Evolutionary conservation across 106 monocot species (phyloP).

Genomic region (Agapanthus africanus): DNA sequence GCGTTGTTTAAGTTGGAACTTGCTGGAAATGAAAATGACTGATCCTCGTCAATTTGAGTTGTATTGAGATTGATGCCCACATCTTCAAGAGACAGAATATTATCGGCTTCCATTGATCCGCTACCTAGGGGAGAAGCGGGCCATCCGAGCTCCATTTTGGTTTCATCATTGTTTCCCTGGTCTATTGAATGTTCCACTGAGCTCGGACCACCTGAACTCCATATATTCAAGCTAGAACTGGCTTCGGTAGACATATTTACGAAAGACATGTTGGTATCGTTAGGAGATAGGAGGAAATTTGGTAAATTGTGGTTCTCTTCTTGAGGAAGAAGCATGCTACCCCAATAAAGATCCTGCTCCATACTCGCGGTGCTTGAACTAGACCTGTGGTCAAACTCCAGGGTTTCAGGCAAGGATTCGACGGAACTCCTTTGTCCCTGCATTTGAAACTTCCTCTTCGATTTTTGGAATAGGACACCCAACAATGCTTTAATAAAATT

Average conservation of each 20-base stretch:
- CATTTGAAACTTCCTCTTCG: too few relatives aligned
- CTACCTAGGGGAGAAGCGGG: too few relatives aligned
- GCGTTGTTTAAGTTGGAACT: conserved; percentile 11
- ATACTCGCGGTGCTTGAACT: neutral
- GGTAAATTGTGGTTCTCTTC: conserved; percentile 16
- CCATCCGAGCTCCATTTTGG: too few relatives aligned
- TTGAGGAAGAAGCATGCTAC: conserved; percentile 14
- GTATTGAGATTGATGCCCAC: conserved; percentile 35
- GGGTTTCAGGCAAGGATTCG: too few relatives aligned
- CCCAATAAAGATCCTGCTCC: conserved; percentile 10
- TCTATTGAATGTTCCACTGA: conserved; percentile 16
- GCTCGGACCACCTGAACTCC: conserved; percentile 25
- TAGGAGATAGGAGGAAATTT: conserved; percentile 20
- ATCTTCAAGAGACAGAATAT: conserved; percentile 22
- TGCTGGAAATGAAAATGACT: conserved; percentile 17
- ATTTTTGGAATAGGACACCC: too few relatives aligned
- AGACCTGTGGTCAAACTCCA: conserved; percentile 2
- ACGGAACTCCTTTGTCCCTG: too few relatives aligned
- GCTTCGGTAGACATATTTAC: conserved; percentile 11
- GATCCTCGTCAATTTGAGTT: conserved; percentile 22
- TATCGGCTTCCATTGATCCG: conserved; percentile 18
- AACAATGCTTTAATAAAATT: too few relatives aligned
- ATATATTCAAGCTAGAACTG: conserved; percentile 18
- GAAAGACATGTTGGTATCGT: conserved; percentile 19
- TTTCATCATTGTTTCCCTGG: conserved; percentile 18